Evolutionary conservation across 2,329 filamentous ascomycete genomes (phyloP).

Genomic region (Cucurbitaria berberidis): DNA sequence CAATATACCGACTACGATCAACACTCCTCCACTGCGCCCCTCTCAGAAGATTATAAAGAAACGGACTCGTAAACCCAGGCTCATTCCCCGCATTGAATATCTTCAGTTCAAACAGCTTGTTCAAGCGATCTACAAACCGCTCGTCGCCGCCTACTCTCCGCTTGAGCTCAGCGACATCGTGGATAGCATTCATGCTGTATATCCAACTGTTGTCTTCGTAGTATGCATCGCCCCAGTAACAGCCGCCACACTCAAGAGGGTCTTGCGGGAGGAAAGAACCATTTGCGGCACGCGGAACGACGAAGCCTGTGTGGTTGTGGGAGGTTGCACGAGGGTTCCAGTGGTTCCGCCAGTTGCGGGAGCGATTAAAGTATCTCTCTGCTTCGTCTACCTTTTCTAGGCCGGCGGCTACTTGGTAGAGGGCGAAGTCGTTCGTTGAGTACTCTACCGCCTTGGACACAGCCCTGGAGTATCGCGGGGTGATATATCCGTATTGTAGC

Average conservation of each 20-base stretch:
- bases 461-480: conserved; percentile 65
- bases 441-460: conserved; percentile 72
- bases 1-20: conserved; percentile 63
- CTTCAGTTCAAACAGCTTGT: conserved; percentile 63
- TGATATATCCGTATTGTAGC: conserved; percentile 69
- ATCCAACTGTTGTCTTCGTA: conserved; percentile 69
- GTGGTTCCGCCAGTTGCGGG: conserved; percentile 73
- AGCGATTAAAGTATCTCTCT: conserved; percentile 66
- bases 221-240: conserved; percentile 69
- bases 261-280: conserved; percentile 58
- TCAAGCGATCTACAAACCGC: conserved; percentile 63
- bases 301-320: conserved; percentile 68
- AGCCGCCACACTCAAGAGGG: conserved; percentile 64
- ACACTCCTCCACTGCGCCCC: conserved; percentile 68
- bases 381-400: conserved; percentile 60
- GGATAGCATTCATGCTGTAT: conserved; percentile 72
- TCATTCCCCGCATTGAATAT: conserved; percentile 74
- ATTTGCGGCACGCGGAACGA: conserved; percentile 64
- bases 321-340: conserved; percentile 67
- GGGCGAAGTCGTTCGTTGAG: conserved; percentile 70
- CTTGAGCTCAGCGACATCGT: conserved; percentile 66
- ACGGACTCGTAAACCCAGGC: conserved; percentile 70
- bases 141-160: conserved; percentile 60
- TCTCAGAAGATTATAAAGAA: conserved; percentile 69
- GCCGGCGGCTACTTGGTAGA: conserved; percentile 69